These are phyloP conservation scores for Jackrogersella multiformis DNA, from an alignment of 495 filamentous ascomycete genomes.

Conservation along the genomic window DNA sequence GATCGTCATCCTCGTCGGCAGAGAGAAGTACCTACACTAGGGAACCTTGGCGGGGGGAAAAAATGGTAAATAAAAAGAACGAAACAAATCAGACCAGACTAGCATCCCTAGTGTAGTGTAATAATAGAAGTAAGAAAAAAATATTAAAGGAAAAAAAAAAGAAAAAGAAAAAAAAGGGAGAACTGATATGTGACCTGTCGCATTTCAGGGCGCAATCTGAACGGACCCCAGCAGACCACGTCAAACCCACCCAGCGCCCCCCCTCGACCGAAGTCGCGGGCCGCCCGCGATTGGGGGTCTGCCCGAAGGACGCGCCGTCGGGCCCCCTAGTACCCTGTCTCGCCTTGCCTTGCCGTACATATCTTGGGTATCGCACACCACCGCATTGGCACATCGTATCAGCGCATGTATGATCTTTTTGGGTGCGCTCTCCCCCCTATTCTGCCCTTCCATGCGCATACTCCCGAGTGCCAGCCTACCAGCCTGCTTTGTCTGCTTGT, in stretches of 20 bases:
- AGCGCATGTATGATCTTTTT: not conserved
- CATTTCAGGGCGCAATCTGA: conserved; percentile 9
- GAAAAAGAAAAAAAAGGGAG: conserved; percentile 10
- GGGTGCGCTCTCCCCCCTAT: conserved; percentile 14
- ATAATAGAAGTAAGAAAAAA: not conserved
- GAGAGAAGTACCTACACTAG: no score
- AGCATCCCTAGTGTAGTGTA: no score
- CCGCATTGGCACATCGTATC: not conserved
- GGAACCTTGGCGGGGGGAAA: no score
- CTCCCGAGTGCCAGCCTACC: conserved; percentile 2
- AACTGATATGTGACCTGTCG: conserved; percentile 37
- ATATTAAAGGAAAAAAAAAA: not conserved
- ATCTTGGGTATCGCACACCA: conserved; percentile 34
- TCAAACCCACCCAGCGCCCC: conserved; percentile 23
- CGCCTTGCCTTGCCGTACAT: conserved; percentile 30
- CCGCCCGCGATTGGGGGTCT: conserved; percentile 43
- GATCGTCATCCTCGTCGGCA: no score
- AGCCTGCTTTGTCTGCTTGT: not conserved
- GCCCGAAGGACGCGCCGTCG: conserved; percentile 40
- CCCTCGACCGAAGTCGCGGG: conserved; percentile 25
- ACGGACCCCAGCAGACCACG: conserved; percentile 21
- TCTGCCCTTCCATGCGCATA: conserved; percentile 17
- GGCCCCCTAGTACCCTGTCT: conserved; percentile 24
- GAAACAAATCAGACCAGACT: no score
- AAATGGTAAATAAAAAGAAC: no score